These are phyloP conservation scores for Fusarium sp. DNA, from an alignment of 2,329 filamentous ascomycete genomes.

Conservation along the genomic window DNA sequence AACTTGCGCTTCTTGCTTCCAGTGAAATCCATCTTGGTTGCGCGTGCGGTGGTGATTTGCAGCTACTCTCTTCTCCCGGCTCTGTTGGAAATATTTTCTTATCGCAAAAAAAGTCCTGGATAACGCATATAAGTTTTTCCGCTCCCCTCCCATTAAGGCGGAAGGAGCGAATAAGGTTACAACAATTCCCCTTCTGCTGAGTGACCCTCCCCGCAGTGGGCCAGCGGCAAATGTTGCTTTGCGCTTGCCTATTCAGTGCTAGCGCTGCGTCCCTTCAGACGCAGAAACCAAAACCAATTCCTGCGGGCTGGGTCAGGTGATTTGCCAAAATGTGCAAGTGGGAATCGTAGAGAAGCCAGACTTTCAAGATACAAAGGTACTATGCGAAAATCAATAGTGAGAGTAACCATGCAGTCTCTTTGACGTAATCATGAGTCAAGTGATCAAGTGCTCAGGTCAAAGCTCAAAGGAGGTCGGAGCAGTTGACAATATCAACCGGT, in stretches of 20 bases:
- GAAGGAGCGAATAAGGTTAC: slow-evolving; percentile 1
- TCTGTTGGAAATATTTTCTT: slow-evolving; percentile 41
- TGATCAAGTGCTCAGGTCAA: not conserved
- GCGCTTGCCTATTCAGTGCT: slow-evolving; percentile 27
- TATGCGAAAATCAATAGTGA: not conserved
- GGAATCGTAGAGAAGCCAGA: not conserved
- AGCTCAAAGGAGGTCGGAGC: not conserved
- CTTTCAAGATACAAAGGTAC: not conserved
- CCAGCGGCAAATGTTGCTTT: slow-evolving; percentile 36
- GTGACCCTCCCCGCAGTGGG: slow-evolving; percentile 33
- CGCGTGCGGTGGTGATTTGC: slow-evolving; percentile 20
- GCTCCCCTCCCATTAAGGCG: not conserved
- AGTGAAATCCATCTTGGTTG: slow-evolving; percentile 49
- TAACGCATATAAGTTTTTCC: slow-evolving; percentile 39
- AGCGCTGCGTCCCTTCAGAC: slow-evolving; percentile 7
- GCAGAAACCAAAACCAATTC: not conserved
- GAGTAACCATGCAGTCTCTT: not conserved
- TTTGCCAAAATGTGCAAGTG: slow-evolving; percentile 8
- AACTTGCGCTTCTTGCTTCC: slow-evolving; percentile 60
- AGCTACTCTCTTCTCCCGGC: slow-evolving; percentile 17
- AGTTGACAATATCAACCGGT: not conserved
- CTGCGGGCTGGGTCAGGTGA: slow-evolving; percentile 6
- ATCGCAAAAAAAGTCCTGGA: slow-evolving; percentile 43
- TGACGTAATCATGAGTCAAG: slow-evolving; percentile 9
- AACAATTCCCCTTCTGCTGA: not conserved